phyloP scores from a whole-genome alignment of 2,329 filamentous ascomycete genomes.

The Calonectria honghensis region DNA sequence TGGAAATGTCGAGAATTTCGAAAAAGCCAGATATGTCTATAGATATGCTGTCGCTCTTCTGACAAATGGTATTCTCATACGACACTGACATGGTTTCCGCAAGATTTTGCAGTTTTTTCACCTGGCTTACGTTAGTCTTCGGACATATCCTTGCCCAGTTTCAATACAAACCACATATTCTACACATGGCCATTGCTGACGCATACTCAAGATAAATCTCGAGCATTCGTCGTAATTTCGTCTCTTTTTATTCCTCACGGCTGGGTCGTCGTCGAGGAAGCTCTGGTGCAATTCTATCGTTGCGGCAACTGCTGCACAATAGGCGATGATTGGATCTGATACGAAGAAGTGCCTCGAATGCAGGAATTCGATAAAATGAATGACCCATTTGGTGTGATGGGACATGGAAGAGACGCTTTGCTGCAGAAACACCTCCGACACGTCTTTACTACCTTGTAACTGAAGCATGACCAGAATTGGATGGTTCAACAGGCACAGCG shows the following conservation, averaged over 20 bases:
- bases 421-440: conserved; percentile 26
- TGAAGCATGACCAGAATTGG: conserved; percentile 28
- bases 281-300: conserved; percentile 27
- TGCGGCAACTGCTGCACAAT: conserved; percentile 20
- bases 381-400: conserved; percentile 23
- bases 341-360: conserved; percentile 15
- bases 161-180: neutral
- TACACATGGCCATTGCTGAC: conserved; percentile 8
- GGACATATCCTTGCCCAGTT: neutral
- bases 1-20: conserved; percentile 15
- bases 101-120: conserved; percentile 6
- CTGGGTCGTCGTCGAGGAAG: conserved; percentile 7
- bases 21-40: conserved; percentile 33
- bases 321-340: conserved; percentile 21
- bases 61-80: conserved; percentile 5
- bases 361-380: conserved; percentile 26
- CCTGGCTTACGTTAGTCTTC: neutral
- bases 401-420: conserved; percentile 1
- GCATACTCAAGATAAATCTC: neutral
- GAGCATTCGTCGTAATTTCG: neutral
- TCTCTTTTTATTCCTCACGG: neutral
- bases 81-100: conserved; percentile 22
- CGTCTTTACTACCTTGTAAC: conserved; percentile 18
- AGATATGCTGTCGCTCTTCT: neutral
- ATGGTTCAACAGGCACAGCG: conserved; percentile 21